Base-by-base conservation (phyloP, 139 green algal species). In the Eudorina sp. region DNA sequence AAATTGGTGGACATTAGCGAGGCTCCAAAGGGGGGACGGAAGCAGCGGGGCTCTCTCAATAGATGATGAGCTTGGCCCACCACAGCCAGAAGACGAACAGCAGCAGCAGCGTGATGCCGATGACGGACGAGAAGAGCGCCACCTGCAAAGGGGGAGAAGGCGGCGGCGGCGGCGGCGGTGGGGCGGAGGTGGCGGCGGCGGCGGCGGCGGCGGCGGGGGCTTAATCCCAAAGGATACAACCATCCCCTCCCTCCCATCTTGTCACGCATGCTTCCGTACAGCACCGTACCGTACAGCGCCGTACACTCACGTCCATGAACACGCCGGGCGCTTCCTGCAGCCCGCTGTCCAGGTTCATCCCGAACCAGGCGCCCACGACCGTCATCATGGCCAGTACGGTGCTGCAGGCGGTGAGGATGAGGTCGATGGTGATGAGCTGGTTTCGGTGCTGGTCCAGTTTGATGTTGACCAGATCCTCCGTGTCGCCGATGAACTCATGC, bases 371-470 rank as follows among this genome's bases (percentile, higher is more conserved):
- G 45, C 81, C 81, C 64, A 78, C 62, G n/a, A 87, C 81, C 14
- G 81, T 87, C 62, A 87, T 78, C 81, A 87, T 88, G 68, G 83
- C 83, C 48, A 88, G 69, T 36, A 88, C 66, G 51, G 83, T 81
- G 48, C 48, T 82, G 51, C 94, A 93, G 19, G 94, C 94, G 27
- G 97, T 98, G 38, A 99, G 85, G 60, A 98, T 85, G 31, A 99
- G 92, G 85, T 99, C 96, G 27, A 94, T 93, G 69, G 93, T 87
- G 55, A 97, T 97, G 7, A 98, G 93, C 90, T 95, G 90, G 88
- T 98, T 98, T 38, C 95, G 93, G 76, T 99, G 95, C 84, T 94
- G 95, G 89, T 99, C 97, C 66, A 98, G 93, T 92, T 98, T 94
- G 79, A 98, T 97, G 88, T 98, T 97, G 48, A 99, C 96, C 69